phyloP scores from a whole-genome alignment of 2,329 filamentous ascomycete genomes.

The Rhynchosporium graminicola region DNA sequence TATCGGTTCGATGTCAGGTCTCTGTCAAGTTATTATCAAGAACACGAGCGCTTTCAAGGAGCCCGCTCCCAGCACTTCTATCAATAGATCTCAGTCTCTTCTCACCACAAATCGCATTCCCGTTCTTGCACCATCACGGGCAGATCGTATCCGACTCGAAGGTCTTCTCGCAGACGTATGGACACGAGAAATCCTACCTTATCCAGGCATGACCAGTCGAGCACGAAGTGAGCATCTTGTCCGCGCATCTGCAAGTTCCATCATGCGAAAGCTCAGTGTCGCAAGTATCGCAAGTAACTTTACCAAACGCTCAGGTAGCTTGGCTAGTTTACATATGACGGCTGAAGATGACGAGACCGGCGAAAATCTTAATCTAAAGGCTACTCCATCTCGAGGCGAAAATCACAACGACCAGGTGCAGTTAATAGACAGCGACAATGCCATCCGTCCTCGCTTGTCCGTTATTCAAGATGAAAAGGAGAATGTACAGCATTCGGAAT shows the following conservation, averaged over 20 bases:
- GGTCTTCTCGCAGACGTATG: constrained; percentile 75
- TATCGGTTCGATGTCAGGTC: constrained; percentile 64
- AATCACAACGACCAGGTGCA: constrained; percentile 25
- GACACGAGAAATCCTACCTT: constrained; percentile 78
- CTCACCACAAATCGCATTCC: constrained; percentile 68
- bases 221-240: constrained; percentile 70
- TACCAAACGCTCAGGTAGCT: constrained; percentile 60
- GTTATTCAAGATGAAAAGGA: constrained; percentile 39
- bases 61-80: constrained; percentile 48
- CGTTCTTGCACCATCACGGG: constrained; percentile 71
- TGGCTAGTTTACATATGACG: constrained; percentile 36
- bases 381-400: constrained; percentile 22
- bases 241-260: constrained; percentile 75
- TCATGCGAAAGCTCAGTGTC: constrained; percentile 86
- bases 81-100: constrained; percentile 79
- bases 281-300: constrained; percentile 78
- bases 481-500: constrained; percentile 26
- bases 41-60: constrained; percentile 75
- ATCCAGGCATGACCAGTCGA: constrained; percentile 74
- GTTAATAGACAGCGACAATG: constrained; percentile 27
- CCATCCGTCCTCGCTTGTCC: constrained; percentile 30
- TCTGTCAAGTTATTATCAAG: constrained; percentile 80
- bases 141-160: constrained; percentile 78
- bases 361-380: constrained; percentile 19
- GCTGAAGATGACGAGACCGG: constrained; percentile 30